Base-by-base conservation (phyloP, 805 yeast genomes). In the Candida tallmaniae region DNA sequence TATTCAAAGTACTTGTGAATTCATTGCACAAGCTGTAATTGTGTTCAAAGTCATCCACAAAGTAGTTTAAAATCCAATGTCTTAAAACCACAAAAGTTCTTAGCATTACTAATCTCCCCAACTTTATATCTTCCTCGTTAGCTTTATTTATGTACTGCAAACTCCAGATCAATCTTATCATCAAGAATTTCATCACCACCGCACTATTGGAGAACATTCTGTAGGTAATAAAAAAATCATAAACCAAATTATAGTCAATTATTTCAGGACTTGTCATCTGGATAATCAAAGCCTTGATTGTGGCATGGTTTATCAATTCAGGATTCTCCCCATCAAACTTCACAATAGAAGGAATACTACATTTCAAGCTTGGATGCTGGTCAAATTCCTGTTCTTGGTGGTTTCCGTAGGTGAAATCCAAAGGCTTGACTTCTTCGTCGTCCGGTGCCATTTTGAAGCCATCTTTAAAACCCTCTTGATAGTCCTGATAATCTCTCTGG, bases 11-110 rank as follows among this genome's bases (percentile, higher is more conserved):
- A 11, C 73, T 58, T 17, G 81, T 62, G 53, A 89, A 65, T 13
- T 38, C 23, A 32, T 66, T 67, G 41, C 73, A 62, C 22, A 67
- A 44, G 20, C 42, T 36, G 4, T 37, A 36, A 42, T 65, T 56
- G 11, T 51, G 32, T 31, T 56, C 59, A 40, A 67, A 93, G 56
- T 93, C 97, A 52, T 85, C 90, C 27, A 78, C 70, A 49, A 87
- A 93, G 55, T 85, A 89, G 56, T 89, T 90, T 39, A 85, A 59
- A 13, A 90, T 56, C 95, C 97, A 90, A 61, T 86, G 95, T 50
- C 97, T 74, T 27, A 93, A 47, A 19, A 83, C 79, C 18, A 86
- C 96, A 62, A 89, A 90, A 0, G 95, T 81, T 48, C 97, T 70
- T 23, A 89, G 72, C 9, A 85, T 64, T 2, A 82, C 80, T 29